Conservation (phyloP, 306 rosid species). For the Lathyrus aphaca region DNA sequence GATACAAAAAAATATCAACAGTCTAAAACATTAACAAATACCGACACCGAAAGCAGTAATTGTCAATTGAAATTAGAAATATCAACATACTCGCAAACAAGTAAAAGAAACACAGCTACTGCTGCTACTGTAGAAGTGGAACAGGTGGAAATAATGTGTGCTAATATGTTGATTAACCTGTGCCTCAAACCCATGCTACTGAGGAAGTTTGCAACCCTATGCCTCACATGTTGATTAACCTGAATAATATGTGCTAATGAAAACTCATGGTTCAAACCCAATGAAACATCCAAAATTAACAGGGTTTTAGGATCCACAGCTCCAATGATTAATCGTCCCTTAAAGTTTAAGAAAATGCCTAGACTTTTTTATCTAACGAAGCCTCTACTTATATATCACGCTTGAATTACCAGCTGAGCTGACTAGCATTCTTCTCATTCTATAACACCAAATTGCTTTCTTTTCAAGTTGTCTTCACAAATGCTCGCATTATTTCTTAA, state of each 20-base stretch:
- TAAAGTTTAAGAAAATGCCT: neutral
- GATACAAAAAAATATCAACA: neutral
- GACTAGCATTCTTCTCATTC: neutral
- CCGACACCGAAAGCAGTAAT: conserved; percentile 22
- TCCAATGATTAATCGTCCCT: neutral
- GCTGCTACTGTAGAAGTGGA: conserved; percentile 13
- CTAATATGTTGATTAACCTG: too few species aligned
- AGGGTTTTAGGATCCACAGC: conserved; percentile 7
- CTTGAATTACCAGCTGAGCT: neutral
- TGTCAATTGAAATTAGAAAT: conserved; percentile 2
- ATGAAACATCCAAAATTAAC: conserved; percentile 16
- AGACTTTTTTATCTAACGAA: neutral
- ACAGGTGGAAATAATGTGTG: neutral
- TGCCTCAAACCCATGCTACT: too few species aligned
- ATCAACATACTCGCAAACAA: neutral
- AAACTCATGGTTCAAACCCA: neutral
- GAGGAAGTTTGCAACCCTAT: neutral
- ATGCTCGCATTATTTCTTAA: conserved; percentile 1
- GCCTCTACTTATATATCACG: neutral
- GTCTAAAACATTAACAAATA: conserved; percentile 7
- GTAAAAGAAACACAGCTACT: conserved; percentile 10
- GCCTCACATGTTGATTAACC: conserved; percentile 9
- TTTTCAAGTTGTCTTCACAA: neutral
- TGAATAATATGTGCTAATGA: neutral
- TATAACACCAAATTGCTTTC: conserved; percentile 8